Evolutionary conservation across 2,329 filamentous ascomycete species (phyloP).

Genomic region (Tothia fuscella): DNA sequence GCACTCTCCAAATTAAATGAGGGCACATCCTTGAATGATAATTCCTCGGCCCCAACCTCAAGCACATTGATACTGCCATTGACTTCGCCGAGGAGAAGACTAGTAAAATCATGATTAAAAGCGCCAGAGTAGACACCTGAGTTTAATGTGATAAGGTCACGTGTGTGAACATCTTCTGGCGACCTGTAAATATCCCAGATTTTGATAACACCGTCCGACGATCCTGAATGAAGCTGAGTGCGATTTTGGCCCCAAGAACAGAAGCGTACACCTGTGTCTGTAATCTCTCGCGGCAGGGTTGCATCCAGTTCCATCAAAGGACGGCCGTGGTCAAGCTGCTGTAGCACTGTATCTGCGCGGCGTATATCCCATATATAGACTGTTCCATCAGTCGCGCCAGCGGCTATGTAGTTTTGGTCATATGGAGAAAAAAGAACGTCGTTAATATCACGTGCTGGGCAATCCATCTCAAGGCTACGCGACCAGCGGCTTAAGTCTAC

Average conservation of each 20-base stretch:
- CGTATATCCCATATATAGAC: slow-evolving; percentile 51
- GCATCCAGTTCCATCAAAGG: slow-evolving; percentile 38
- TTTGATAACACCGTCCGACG: slow-evolving; percentile 49
- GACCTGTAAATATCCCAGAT: slow-evolving; percentile 46
- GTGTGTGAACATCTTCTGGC: slow-evolving; percentile 37
- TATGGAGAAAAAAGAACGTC: slow-evolving; percentile 42
- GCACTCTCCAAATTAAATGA: slow-evolving; percentile 21
- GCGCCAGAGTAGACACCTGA: slow-evolving; percentile 47
- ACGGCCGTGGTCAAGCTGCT: slow-evolving; percentile 37
- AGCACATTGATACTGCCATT: slow-evolving; percentile 43
- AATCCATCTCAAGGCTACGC: slow-evolving; percentile 37
- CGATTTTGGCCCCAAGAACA: slow-evolving; percentile 43
- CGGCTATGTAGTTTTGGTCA: slow-evolving; percentile 41
- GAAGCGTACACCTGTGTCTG: slow-evolving; percentile 47
- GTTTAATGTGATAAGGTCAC: slow-evolving; percentile 36
- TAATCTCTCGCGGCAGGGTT: slow-evolving; percentile 32
- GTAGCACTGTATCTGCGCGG: slow-evolving; percentile 32
- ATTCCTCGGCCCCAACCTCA: slow-evolving; percentile 27
- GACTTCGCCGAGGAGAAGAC: slow-evolving; percentile 46
- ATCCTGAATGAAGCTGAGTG: slow-evolving; percentile 45
- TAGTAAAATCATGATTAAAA: slow-evolving; percentile 43
- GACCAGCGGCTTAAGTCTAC: slow-evolving; percentile 17
- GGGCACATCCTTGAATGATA: slow-evolving; percentile 18
- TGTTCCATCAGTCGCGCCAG: slow-evolving; percentile 47
- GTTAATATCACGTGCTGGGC: slow-evolving; percentile 49